These are phyloP conservation scores for Taphrina sp. DNA, from an alignment of 1,139 yeast species.

Conservation along the genomic window DNA sequence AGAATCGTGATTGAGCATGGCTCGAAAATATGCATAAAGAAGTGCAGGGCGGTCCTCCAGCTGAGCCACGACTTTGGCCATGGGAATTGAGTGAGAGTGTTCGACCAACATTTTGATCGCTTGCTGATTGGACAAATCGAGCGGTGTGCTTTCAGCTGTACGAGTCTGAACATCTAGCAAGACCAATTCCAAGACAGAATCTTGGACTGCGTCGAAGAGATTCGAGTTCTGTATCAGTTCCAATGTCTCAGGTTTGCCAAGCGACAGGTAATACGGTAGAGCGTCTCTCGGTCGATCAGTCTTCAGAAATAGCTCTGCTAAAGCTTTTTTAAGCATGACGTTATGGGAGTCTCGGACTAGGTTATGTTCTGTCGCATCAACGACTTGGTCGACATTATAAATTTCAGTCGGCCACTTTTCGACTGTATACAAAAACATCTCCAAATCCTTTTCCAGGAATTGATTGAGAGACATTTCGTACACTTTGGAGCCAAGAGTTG, in stretches of 20 bases:
- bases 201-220: conserved; percentile 32
- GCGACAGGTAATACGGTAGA: conserved; percentile 30
- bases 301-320: conserved; percentile 54
- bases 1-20: conserved; percentile 56
- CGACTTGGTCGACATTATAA: conserved; percentile 53
- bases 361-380: conserved; percentile 52
- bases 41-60: conserved; percentile 48
- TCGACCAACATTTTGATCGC: conserved; percentile 31
- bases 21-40: conserved; percentile 60
- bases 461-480: conserved; percentile 57
- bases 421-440: conserved; percentile 49
- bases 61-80: conserved; percentile 49
- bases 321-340: conserved; percentile 49
- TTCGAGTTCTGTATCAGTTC: conserved; percentile 33
- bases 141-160: not conserved
- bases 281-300: conserved; percentile 32
- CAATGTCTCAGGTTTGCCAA: conserved; percentile 31
- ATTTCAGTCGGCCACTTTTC: conserved; percentile 60
- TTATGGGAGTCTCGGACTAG: conserved; percentile 40
- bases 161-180: conserved; percentile 11
- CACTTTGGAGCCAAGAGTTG: conserved; percentile 46
- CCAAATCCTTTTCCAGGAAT: conserved; percentile 49
- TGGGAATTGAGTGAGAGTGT: conserved; percentile 34
- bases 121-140: conserved; percentile 12
- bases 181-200: conserved; percentile 26